A percentile compares a stretch with the other conserved stretches of the same genome.
Conservation (phyloP, 78 protist species). For the slime mould (Dictyostelium discoideum) region DNA sequence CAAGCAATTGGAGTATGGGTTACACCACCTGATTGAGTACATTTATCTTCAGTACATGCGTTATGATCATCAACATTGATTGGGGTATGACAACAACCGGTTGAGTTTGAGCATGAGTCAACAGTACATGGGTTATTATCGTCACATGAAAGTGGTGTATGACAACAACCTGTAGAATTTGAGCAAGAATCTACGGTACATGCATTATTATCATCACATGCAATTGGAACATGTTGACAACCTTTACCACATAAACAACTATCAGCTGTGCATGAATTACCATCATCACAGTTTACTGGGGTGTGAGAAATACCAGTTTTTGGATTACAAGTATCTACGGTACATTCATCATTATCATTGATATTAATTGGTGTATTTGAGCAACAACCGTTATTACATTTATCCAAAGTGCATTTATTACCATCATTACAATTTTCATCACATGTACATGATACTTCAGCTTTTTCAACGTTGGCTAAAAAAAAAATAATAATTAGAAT, state of each 20-base stretch:
- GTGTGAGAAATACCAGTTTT: background rate
- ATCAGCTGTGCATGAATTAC: conserved; percentile 35
- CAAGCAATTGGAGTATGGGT: background rate
- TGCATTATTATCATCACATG: conserved; percentile 1
- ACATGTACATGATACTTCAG: background rate
- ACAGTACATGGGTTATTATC: conserved; percentile 15
- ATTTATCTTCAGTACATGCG: conserved; percentile 53
- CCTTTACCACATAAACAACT: conserved; percentile 39
- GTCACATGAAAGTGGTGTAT: background rate
- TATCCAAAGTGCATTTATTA: conserved; percentile 58
- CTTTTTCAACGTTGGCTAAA: background rate
- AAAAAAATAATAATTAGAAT: background rate
- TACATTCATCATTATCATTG: background rate
- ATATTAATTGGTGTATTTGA: background rate
- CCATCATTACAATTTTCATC: conserved; percentile 42
- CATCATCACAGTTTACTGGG: conserved; percentile 44
- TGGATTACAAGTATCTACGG: background rate
- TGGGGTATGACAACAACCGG: background rate
- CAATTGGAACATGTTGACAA: conserved; percentile 9
- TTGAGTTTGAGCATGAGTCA: conserved; percentile 11
- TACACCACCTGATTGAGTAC: background rate
- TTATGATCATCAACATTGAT: conserved; percentile 18
- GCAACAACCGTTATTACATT: conserved; percentile 33
- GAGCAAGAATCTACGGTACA: conserved; percentile 30
- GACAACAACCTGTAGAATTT: background rate